A percentile compares a stretch with the other conserved stretches of the same genome.
Conservation (phyloP, 495 filamentous ascomycete species). For the Penicillium salamii region DNA sequence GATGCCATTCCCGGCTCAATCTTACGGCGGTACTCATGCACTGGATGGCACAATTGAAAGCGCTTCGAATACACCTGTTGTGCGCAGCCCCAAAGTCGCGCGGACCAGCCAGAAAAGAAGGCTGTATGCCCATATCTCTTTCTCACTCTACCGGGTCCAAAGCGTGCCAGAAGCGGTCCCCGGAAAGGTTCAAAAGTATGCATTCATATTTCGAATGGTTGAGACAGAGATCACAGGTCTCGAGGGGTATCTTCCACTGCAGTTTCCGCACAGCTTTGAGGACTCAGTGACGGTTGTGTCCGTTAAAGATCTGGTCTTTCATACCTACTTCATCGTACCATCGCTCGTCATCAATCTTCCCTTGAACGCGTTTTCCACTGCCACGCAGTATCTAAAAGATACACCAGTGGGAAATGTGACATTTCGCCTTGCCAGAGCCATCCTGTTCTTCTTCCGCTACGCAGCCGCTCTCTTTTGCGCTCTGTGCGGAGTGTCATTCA, state of each 20-base stretch:
- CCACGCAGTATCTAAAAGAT: background rate
- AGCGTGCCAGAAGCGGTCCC: background rate
- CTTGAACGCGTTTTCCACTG: background rate
- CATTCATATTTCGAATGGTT: slow-evolving; percentile 8
- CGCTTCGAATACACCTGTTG: no score
- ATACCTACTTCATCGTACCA: slow-evolving; percentile 15
- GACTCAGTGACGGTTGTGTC: no score
- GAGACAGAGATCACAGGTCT: background rate
- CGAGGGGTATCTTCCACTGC: background rate
- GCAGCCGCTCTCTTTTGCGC: no score
- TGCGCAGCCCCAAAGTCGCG: background rate
- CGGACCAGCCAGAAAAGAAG: no score
- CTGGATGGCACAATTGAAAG: no score
- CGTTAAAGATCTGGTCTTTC: slow-evolving; percentile 13
- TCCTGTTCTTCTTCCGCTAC: no score
- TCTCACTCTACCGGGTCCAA: slow-evolving; percentile 15
- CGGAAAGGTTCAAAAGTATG: background rate
- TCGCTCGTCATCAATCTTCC: slow-evolving; percentile 7
- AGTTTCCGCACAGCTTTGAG: background rate
- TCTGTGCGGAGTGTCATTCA: no score
- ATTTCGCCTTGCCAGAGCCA: no score
- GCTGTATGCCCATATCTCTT: slow-evolving; percentile 12
- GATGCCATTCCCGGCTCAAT: no score
- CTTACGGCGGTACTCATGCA: no score
- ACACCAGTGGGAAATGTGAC: background rate